Base-by-base conservation (phyloP, 2,329 filamentous ascomycete species). In the Botrytis pseudocinerea region DNA sequence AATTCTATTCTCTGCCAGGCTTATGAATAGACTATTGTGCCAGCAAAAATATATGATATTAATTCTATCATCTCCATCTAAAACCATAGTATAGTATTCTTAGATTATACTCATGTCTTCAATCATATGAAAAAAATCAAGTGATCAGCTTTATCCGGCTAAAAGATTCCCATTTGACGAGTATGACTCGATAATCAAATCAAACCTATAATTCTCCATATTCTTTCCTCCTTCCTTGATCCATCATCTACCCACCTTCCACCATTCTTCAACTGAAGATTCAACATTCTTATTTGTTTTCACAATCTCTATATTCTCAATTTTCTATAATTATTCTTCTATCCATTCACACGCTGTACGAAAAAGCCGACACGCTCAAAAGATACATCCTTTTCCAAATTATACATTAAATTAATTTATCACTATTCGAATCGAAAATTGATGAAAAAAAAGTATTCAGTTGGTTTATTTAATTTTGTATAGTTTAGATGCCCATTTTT, bases 81-180 rank as follows among this genome's bases (percentile, higher is more conserved):
- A 16, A 44, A 16, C 12, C 14, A 16, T 16, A 44, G 12, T 44
- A 16, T 44, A 44, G 38, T 44, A 44, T 44, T 54, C 51, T 51
- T 10, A n/a, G n/a, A 54, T 28, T 16, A 28, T 16, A 28, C 12
- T 4, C 4, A 54, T 28, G 8, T 28, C 14, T 7, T 57, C n/a
- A 57, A 18, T 28, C 9, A 32, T 32, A 9, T 9, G 18, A 57
- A 4, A 57, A 57, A 28, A 57, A 57, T 32, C 51, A 57, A 57
- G 51, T 57, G 51, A 28, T 57, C 7, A 32, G 6, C 51, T 28
- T 16, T n/a, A 54, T 16, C 12, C 25, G 48, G 48, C 28, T 18
- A 0, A 28, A 4, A 0, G 6, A 1, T 28, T 4, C 18, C 7
- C n/a, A 57, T 32, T 5, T 4, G 14, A 57, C n/a, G 6, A 28